Evolutionary conservation across 306 rosid species (phyloP), one percentile per base, ranked within the genome.

Genomic region (Coriaria nepalensis): DNA sequence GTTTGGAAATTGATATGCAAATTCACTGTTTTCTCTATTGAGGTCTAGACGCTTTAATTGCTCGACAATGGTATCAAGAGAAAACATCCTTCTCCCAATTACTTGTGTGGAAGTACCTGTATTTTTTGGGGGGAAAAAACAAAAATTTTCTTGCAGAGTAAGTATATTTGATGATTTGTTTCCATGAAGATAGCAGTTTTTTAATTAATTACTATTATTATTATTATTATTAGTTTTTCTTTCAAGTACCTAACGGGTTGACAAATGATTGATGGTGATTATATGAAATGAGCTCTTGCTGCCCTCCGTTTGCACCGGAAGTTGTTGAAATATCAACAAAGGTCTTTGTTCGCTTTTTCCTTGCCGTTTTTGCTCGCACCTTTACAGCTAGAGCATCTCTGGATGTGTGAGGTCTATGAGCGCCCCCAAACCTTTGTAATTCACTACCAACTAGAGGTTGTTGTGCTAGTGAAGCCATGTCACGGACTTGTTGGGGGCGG

Each of bases 41-140:
- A 83, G 67, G 56, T 69, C 56, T 55, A 88, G 71, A 65, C 14
- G 64, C 33, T 74, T 70, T 41, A 88, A 69, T 54, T 64, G 76
- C 75, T 70, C 75, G 7, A 53, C 46, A 47, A 83, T 70, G 53
- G 71, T 65, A 55, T 77, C 78, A 14, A 78, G 45, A 32, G 54
- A 32, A 53, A 58, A 51, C 50, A 59, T 43, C 53, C 40, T 47
- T 36, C 56, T 53, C 54, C 59, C 40, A 45, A 37, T 29, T 64
- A 38, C 66, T 45, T 47, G 46, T 45, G 36, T 41, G 53, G 54
- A 39, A 68, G 67, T 55, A 55, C 63, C 88, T 78, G 83, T 73
- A 66, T 52, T 50, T 61, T 60, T 33, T 46, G 51, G 45, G 36
- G 32, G 11, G 41, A 52, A 44, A 33, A 5, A 45, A 33, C 57